phyloP scores from a whole-genome alignment of 768 basidiomycete species.

The Vararia minispora region DNA sequence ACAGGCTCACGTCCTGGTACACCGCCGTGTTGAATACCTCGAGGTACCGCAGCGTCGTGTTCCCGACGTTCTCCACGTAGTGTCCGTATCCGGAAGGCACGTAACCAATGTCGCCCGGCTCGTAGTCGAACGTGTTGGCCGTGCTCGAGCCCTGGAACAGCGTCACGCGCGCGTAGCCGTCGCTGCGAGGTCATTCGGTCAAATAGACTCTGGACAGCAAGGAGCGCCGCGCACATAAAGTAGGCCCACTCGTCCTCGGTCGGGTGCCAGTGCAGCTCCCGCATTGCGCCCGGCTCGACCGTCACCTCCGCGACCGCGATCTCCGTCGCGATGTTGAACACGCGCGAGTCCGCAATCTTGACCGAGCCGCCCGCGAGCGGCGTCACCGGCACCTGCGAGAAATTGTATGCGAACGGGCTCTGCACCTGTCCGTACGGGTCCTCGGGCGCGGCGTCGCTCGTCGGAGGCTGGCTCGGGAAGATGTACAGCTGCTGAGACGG shows the following conservation, averaged over 20 bases:
- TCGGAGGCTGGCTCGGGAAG: constrained; percentile 31
- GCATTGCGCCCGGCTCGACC: constrained; percentile 42
- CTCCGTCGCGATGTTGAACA: constrained; percentile 35
- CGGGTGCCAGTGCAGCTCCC: constrained; percentile 60
- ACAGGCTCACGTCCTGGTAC: constrained; percentile 26
- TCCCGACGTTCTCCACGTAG: constrained; percentile 28
- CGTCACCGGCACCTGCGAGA: constrained; percentile 35
- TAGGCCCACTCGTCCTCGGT: constrained; percentile 52
- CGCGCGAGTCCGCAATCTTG: constrained; percentile 39
- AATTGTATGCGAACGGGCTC: constrained; percentile 31
- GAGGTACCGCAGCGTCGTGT: constrained; percentile 25
- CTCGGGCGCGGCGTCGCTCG: too few species aligned
- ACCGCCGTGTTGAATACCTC: constrained; percentile 25
- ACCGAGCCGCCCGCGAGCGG: constrained; percentile 35
- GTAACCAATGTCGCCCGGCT: constrained; percentile 33
- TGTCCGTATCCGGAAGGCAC: constrained; percentile 43
- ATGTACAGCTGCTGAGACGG: constrained; percentile 39
- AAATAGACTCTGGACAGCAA: too few species aligned
- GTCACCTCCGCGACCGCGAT: constrained; percentile 47
- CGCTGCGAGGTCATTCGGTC: constrained; percentile 22
- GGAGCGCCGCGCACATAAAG: constrained; percentile 35
- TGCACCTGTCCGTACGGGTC: constrained; percentile 32
- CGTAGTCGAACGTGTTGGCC: constrained; percentile 47
- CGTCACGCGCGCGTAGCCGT: constrained; percentile 43
- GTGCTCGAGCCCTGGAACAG: constrained; percentile 41